These are phyloP conservation scores for Rosa hybrid DNA, from an alignment of 331 rosid genomes.

Conservation along the genomic window DNA sequence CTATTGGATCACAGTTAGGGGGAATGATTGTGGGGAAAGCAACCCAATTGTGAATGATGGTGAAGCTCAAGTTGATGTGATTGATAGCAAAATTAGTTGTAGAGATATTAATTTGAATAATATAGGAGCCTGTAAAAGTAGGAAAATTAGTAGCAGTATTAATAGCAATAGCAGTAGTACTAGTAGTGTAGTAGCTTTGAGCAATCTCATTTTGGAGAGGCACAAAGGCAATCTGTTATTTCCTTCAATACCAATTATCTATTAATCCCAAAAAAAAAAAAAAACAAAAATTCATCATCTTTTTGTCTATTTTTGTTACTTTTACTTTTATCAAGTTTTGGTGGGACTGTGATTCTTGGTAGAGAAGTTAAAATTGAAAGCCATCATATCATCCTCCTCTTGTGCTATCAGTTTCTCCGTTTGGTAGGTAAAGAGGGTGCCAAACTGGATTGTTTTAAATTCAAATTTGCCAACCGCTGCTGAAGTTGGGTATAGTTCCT, in stretches of 20 bases:
- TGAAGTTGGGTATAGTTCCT: conserved; percentile 17
- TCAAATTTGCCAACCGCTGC: conserved; percentile 21
- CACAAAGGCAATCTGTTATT: conserved; percentile 32
- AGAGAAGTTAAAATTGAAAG: not conserved
- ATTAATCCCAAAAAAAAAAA: conserved; percentile 12
- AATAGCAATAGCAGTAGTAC: conserved; percentile 1
- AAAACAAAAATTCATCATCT: not conserved
- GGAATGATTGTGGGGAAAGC: conserved; percentile 26
- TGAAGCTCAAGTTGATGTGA: conserved; percentile 15
- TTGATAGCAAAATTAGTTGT: conserved; percentile 15
- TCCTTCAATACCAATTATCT: conserved; percentile 41
- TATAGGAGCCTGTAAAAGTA: conserved; percentile 33
- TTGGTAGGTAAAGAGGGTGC: conserved; percentile 25
- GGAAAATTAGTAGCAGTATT: conserved; percentile 29
- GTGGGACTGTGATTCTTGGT: conserved; percentile 12
- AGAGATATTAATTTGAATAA: conserved; percentile 22
- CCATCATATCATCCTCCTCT: not conserved
- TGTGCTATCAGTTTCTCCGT: conserved; percentile 6
- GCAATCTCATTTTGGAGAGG: conserved; percentile 44
- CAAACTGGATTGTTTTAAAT: conserved; percentile 20
- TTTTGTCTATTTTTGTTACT: not conserved
- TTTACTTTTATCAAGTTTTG: not conserved
- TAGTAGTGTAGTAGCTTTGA: conserved; percentile 20
- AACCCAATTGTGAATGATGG: not conserved
- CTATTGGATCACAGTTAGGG: conserved; percentile 65